Evolutionary conservation across 2,329 filamentous ascomycete species (phyloP), one percentile per base, ranked within the genome.

Genomic region (Aspergillus oerlinghausenensis): DNA sequence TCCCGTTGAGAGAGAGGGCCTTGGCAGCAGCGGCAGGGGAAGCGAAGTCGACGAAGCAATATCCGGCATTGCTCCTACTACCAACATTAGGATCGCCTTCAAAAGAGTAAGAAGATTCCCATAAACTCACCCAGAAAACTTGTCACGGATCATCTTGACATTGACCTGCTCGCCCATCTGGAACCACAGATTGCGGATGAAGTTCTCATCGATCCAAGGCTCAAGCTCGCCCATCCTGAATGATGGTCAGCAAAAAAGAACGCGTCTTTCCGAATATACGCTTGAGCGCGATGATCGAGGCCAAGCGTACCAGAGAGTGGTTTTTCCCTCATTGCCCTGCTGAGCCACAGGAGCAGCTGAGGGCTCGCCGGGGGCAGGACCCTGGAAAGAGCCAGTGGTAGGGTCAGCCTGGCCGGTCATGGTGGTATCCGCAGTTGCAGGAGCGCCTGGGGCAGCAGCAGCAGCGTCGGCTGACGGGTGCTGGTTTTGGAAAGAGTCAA

Each of bases 121-220:
- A 50, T 55, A 53, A 68, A 71, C 83, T 77, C 83, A 96, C 92
- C 93, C 94, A 72, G 93, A 97, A 77, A 96, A 96, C 78, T 97
- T 97, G 80, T 99, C 94, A 64, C 94, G 90, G 70, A 99, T 99
- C 84, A 99, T 96, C 85, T 99, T 99, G 67, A 99, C 94, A 68
- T 97, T 97, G 68, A 99, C 94, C 62, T 87, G 87, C 77, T 97
- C 94, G 65, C 89, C 92, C 79, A 96, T 89, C 68, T 92, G 87
- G 70, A 91, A 96, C 84, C 91, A 97, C 49, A 97, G 86, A 67
- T 89, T 94, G 77, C 95, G 92, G 71, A 99, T 90, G 75, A 97
- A 99, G 78, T 93, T 95, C 80, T 99, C 94, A 68, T 99, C 94
- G 79, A 99, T 97, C 94, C 94, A 99, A 28, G 92, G 90, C 77